phyloP scores from a whole-genome alignment of 75 land plant genomes.

The Azolla pinnata region DNA sequence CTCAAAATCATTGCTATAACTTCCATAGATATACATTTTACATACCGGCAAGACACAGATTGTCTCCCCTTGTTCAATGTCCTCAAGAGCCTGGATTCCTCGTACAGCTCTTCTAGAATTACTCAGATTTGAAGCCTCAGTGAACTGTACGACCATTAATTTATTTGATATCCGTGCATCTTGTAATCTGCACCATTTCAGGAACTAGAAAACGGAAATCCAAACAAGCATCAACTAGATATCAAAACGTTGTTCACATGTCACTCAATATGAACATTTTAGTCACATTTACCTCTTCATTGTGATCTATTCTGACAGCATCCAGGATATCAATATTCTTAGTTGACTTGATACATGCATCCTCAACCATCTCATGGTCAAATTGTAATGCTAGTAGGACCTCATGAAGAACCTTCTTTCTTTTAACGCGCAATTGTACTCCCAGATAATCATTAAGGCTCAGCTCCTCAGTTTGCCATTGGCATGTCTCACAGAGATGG shows the following conservation, averaged over 20 bases:
- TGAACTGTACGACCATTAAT: conserved; percentile 15
- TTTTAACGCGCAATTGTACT: conserved; percentile 10
- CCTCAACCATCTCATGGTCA: neutral
- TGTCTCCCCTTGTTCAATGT: conserved; percentile 28
- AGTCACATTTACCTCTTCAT: neutral
- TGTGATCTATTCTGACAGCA: neutral
- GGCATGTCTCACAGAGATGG: conserved; percentile 25
- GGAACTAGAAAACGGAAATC: conserved; percentile 16
- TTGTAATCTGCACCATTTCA: conserved; percentile 17
- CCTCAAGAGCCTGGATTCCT: conserved; percentile 23
- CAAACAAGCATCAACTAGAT: no score
- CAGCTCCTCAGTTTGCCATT: conserved; percentile 34
- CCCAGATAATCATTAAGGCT: conserved; percentile 29
- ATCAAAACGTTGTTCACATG: no score
- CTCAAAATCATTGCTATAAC: neutral
- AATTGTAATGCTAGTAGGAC: neutral
- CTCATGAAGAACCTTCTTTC: conserved; percentile 12
- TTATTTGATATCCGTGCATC: conserved; percentile 21
- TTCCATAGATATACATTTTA: conserved; percentile 1
- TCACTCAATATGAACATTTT: no score
- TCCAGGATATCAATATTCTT: neutral
- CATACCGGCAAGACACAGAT: conserved; percentile 29
- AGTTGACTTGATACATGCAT: neutral
- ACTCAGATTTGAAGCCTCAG: conserved; percentile 8
- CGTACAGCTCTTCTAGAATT: conserved; percentile 14